Conservation (phyloP, 306 rosid species). For the Hippophae gyantsensis region DNA sequence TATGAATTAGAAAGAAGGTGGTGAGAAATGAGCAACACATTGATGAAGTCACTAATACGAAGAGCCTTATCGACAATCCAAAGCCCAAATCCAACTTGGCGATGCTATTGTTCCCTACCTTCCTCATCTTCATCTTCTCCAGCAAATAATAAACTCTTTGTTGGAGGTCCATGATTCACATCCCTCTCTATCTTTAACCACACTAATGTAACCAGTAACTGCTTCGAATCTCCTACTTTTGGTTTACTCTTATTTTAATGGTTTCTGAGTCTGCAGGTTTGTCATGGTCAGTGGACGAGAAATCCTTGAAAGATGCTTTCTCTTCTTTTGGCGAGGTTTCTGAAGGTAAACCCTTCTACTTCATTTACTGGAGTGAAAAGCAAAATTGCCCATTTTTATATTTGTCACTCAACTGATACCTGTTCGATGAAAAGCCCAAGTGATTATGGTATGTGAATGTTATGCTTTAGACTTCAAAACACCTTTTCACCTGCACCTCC, state of each 20-base stretch:
- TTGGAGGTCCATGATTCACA: constrained; percentile 42
- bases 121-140: constrained; percentile 28
- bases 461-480: neutral
- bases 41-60: constrained; percentile 13
- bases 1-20: too few relatives aligned
- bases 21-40: neutral
- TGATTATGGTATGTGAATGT: neutral
- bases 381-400: neutral
- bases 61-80: constrained; percentile 18
- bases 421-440: constrained; percentile 40
- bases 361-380: neutral
- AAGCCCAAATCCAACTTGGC: constrained; percentile 11
- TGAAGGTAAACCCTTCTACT: constrained; percentile 37
- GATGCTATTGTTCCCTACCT: constrained; percentile 39
- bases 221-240: neutral
- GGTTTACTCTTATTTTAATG: neutral
- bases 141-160: constrained; percentile 58
- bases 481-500: neutral
- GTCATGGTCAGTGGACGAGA: constrained; percentile 86
- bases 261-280: constrained; percentile 40
- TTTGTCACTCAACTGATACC: neutral
- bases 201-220: neutral
- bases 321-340: constrained; percentile 72
- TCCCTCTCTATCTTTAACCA: constrained; percentile 2
- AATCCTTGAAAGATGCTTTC: constrained; percentile 66